A percentile compares a stretch with the other conserved stretches of the same genome.
Evolutionary conservation across 1,284 basidiomycete species (phyloP).

Genomic region (Fomes fomentarius): DNA sequence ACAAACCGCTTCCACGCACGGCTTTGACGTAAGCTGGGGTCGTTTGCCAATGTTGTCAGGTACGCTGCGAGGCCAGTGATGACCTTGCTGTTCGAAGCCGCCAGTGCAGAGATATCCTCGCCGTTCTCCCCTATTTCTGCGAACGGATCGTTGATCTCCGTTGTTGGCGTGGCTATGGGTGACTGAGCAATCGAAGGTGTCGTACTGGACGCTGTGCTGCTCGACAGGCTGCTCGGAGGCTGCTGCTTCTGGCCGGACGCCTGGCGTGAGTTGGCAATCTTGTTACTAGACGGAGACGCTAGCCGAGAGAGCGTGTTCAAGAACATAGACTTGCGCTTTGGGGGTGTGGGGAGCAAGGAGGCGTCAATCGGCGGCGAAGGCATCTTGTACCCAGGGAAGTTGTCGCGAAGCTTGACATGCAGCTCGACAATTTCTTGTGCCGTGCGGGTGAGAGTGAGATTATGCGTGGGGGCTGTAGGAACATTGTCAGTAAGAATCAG

Average conservation of each 20-base stretch:
- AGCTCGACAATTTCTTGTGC: slow-evolving; percentile 77
- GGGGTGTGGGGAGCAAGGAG: slow-evolving; percentile 51
- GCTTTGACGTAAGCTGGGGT: slow-evolving; percentile 59
- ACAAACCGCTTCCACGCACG: slow-evolving; percentile 87
- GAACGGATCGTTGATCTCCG: slow-evolving; percentile 66
- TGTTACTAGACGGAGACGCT: slow-evolving; percentile 62
- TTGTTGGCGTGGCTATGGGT: slow-evolving; percentile 54
- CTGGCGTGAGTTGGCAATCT: slow-evolving; percentile 40
- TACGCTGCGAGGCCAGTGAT: slow-evolving; percentile 79
- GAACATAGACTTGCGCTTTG: slow-evolving; percentile 80
- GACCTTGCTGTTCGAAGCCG: slow-evolving; percentile 44
- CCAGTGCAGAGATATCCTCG: slow-evolving; percentile 28
- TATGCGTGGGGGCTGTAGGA: slow-evolving; percentile 78
- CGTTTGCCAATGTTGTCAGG: slow-evolving; percentile 77
- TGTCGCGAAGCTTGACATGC: slow-evolving; percentile 70
- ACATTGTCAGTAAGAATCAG: slow-evolving; percentile 29
- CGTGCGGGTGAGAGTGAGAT: slow-evolving; percentile 82
- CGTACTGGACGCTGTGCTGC: slow-evolving; percentile 34
- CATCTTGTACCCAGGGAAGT: slow-evolving; percentile 54
- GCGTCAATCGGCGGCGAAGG: slow-evolving; percentile 66
- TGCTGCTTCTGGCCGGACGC: slow-evolving; percentile 33
- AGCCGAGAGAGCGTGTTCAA: slow-evolving; percentile 81
- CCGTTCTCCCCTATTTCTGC: slow-evolving; percentile 40
- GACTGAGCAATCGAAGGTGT: slow-evolving; percentile 42
- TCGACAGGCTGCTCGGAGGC: slow-evolving; percentile 19